A percentile compares a stretch with the other conserved stretches of the same genome.
Evolutionary conservation across 2,329 filamentous ascomycete species (phyloP).

Genomic region (Chaetoscypha palmicola): DNA sequence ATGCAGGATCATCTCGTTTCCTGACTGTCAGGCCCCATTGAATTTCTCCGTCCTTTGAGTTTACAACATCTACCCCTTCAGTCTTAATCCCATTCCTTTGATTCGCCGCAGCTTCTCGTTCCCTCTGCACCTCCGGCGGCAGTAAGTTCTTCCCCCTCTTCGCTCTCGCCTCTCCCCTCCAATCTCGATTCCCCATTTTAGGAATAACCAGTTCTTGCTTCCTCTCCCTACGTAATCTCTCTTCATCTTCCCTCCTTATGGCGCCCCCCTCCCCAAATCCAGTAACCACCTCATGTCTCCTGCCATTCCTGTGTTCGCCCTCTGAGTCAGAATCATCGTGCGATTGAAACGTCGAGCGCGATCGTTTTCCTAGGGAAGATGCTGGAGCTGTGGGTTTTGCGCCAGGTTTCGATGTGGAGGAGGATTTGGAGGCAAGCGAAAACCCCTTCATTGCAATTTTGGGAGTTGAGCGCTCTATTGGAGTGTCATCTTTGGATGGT

Average conservation of each 20-base stretch:
- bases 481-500: constrained; percentile 20
- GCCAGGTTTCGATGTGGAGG: constrained; percentile 15
- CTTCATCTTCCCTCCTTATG: constrained; percentile 29
- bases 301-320: constrained; percentile 32
- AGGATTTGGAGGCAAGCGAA: constrained; percentile 33
- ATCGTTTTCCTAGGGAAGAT: constrained; percentile 35
- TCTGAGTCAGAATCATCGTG: constrained; percentile 55
- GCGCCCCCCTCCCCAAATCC: constrained; percentile 45
- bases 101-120: constrained; percentile 33
- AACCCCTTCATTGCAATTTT: constrained; percentile 34
- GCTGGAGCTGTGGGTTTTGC: constrained; percentile 21
- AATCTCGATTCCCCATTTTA: constrained; percentile 53
- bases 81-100: constrained; percentile 29
- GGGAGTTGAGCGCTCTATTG: constrained; percentile 20
- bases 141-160: constrained; percentile 45
- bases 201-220: constrained; percentile 46
- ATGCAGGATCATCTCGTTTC: constrained; percentile 27
- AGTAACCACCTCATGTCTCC: constrained; percentile 41
- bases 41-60: constrained; percentile 26
- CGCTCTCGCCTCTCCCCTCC: constrained; percentile 46
- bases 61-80: constrained; percentile 44
- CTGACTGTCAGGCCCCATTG: constrained; percentile 45
- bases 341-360: constrained; percentile 45
- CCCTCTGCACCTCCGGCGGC: constrained; percentile 46
- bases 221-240: constrained; percentile 21